phyloP scores from a whole-genome alignment of 2,329 filamentous ascomycete species.

The Cercospora janseana region DNA sequence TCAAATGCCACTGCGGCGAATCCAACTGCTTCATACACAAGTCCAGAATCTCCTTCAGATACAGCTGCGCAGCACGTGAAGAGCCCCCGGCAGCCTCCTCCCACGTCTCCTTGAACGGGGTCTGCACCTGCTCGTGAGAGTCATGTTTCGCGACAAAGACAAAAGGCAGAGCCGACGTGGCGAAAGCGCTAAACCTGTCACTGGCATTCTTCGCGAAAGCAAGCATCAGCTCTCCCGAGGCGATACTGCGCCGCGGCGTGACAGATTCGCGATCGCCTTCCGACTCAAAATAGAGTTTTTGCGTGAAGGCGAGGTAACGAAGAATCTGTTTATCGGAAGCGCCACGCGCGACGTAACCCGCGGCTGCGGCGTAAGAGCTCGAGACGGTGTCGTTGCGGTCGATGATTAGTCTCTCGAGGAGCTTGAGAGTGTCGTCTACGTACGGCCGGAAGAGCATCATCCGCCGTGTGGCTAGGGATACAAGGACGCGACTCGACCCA shows the following conservation, averaged over 20 bases:
- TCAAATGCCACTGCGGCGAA: constrained; percentile 83
- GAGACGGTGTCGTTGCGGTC: constrained; percentile 94
- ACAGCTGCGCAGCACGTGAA: constrained; percentile 76
- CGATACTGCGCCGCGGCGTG: constrained; percentile 51
- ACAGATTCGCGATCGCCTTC: constrained; percentile 64
- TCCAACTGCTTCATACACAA: constrained; percentile 68
- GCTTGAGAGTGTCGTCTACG: constrained; percentile 70
- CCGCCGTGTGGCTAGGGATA: constrained; percentile 79
- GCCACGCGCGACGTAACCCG: constrained; percentile 76
- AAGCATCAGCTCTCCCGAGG: constrained; percentile 78
- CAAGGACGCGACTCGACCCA: constrained; percentile 80
- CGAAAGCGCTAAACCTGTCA: constrained; percentile 79
- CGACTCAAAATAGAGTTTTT: constrained; percentile 74
- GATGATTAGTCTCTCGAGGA: constrained; percentile 76
- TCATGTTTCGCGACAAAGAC: constrained; percentile 87
- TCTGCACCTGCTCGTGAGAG: constrained; percentile 71
- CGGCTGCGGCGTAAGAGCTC: constrained; percentile 79
- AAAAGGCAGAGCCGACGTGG: constrained; percentile 75
- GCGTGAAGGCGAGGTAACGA: constrained; percentile 54
- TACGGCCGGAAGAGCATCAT: constrained; percentile 71
- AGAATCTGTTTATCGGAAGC: constrained; percentile 60
- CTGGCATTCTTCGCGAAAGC: constrained; percentile 82
- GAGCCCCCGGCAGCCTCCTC: constrained; percentile 83
- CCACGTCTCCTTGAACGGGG: constrained; percentile 84
- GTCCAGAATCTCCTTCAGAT: constrained; percentile 75